Conservation (phyloP, 2,329 filamentous ascomycete genomes). For the Nigrospora osmanthi region DNA sequence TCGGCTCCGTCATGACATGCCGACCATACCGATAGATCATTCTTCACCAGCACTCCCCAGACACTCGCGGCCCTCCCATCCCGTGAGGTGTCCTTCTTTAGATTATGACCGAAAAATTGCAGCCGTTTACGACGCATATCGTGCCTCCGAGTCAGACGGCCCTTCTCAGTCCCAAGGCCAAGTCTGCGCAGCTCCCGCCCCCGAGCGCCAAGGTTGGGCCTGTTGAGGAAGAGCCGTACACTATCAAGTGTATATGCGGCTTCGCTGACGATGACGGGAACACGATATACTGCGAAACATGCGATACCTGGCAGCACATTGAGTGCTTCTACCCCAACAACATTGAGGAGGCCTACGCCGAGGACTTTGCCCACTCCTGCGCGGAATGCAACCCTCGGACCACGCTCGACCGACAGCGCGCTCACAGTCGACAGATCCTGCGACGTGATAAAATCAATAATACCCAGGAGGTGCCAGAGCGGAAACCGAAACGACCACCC, state of each 20-base stretch:
- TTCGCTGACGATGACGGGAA: constrained; percentile 94
- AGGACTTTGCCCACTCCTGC: constrained; percentile 75
- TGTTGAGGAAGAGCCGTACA: constrained; percentile 77
- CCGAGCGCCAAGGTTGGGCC: constrained; percentile 38
- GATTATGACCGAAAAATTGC: constrained; percentile 57
- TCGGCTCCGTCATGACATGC: constrained; percentile 49
- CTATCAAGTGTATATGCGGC: constrained; percentile 95
- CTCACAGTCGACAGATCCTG: constrained; percentile 62
- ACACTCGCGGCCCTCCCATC: constrained; percentile 15
- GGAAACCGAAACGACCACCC: constrained; percentile 65
- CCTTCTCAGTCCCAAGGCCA: constrained; percentile 29
- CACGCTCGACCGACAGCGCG: constrained; percentile 62
- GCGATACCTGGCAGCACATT: constrained; percentile 98
- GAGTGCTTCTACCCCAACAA: constrained; percentile 85
- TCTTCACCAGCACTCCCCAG: constrained; percentile 11
- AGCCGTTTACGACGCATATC: constrained; percentile 45
- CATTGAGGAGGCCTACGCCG: constrained; percentile 62
- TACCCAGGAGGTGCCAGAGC: constrained; percentile 49
- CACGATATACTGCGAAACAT: constrained; percentile 92
- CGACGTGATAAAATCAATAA: constrained; percentile 40
- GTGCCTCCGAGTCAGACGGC: constrained; percentile 45
- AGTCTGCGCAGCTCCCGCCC: constrained; percentile 27
- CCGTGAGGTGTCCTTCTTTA: constrained; percentile 34
- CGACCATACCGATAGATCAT: constrained; percentile 40
- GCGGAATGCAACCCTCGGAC: constrained; percentile 74